Evolutionary conservation across 2,329 filamentous ascomycete species (phyloP).

Genomic region (Rutstroemia sp.): DNA sequence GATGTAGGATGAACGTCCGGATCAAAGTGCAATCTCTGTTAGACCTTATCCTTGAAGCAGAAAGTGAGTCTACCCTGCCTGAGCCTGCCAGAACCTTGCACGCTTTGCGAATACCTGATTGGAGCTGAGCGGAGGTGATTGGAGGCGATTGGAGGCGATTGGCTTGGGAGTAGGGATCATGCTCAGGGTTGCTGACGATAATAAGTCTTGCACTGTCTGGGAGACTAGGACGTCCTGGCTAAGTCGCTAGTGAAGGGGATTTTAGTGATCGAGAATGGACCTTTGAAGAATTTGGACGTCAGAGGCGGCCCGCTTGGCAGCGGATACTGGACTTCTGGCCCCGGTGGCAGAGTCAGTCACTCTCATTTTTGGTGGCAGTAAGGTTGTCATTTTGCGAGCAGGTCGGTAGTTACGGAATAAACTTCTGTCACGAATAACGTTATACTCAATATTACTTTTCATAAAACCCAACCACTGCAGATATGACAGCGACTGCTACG

Average conservation of each 20-base stretch:
- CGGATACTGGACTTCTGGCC: too few species aligned
- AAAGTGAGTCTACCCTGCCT: background rate
- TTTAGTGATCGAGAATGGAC: background rate
- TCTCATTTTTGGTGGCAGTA: too few species aligned
- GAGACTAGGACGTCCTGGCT: background rate
- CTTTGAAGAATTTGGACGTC: background rate
- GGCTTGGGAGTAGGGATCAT: too few species aligned
- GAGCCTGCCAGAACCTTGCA: background rate
- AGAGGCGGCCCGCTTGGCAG: too few species aligned
- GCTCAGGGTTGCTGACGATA: constrained; percentile 1
- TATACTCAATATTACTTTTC: too few species aligned
- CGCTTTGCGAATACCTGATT: background rate
- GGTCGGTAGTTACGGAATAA: too few species aligned
- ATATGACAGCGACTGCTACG: too few species aligned
- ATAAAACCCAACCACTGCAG: too few species aligned
- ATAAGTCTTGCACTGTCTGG: background rate
- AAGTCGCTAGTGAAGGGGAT: background rate
- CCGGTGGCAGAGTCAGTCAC: too few species aligned
- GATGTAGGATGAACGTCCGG: constrained; percentile 6
- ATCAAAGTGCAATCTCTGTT: constrained; percentile 3
- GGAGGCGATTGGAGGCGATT: too few species aligned
- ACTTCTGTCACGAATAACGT: too few species aligned
- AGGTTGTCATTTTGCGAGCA: too few species aligned
- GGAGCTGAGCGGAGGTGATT: background rate
- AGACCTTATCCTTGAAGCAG: background rate